These are phyloP conservation scores for Arthroderma sp. DNA, from an alignment of 2,329 filamentous ascomycete species.

Conservation along the genomic window DNA sequence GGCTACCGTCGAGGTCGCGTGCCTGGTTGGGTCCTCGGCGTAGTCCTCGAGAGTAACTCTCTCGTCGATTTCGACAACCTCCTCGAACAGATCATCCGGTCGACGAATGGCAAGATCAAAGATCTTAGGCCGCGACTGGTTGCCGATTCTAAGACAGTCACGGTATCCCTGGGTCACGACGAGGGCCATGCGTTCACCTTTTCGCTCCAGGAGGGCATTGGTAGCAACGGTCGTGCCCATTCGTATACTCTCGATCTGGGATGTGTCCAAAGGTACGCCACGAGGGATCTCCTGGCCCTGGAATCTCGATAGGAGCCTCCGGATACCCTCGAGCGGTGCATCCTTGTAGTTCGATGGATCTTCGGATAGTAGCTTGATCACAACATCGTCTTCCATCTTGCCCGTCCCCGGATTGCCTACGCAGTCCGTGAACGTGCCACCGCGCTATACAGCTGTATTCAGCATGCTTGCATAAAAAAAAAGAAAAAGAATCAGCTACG, in stretches of 20 bases:
- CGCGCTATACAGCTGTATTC: conserved; percentile 42
- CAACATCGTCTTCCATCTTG: conserved; percentile 57
- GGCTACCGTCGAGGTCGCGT: conserved; percentile 37
- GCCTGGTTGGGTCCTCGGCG: conserved; percentile 67
- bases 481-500: neutral
- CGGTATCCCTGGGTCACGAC: conserved; percentile 79
- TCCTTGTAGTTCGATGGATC: conserved; percentile 85
- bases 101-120: conserved; percentile 82
- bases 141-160: conserved; percentile 79
- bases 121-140: conserved; percentile 78
- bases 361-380: conserved; percentile 81
- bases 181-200: conserved; percentile 78
- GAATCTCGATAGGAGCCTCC: conserved; percentile 71
- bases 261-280: conserved; percentile 67
- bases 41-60: conserved; percentile 85
- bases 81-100: conserved; percentile 74
- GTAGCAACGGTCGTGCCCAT: conserved; percentile 96
- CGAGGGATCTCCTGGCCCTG: conserved; percentile 63
- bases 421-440: conserved; percentile 87
- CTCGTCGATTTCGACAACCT: conserved; percentile 81
- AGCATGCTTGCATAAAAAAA: conserved; percentile 7
- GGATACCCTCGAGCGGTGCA: conserved; percentile 81
- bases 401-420: conserved; percentile 66
- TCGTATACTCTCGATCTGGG: conserved; percentile 74
- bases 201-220: conserved; percentile 78